Evolutionary conservation across 257 asterid genomes (phyloP).

Genomic region (Eucommia ulmoides): DNA sequence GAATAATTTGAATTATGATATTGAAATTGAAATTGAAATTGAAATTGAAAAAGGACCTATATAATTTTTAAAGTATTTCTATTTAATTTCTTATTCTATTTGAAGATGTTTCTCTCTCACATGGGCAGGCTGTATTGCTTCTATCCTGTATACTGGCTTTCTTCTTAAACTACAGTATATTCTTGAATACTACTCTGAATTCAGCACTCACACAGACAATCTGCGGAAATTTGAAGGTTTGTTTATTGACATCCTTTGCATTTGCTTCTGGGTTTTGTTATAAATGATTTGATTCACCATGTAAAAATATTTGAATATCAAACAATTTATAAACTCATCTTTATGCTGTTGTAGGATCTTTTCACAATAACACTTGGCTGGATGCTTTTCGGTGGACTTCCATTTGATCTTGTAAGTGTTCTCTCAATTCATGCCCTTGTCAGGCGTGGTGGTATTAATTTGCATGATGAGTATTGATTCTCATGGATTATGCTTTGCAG

Average conservation of each 20-base stretch:
- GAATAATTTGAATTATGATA: too few relatives aligned
- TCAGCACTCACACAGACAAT: conserved; percentile 94
- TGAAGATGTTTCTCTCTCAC: conserved; percentile 2
- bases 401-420: conserved; percentile 70
- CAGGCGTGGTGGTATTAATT: too few relatives aligned
- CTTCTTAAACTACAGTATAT: conserved; percentile 66
- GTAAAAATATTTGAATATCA: not conserved
- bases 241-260: conserved; percentile 11
- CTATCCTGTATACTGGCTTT: conserved; percentile 80
- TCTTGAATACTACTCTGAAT: conserved; percentile 85
- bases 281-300: not conserved
- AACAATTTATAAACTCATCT: not conserved
- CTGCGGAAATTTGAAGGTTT: conserved; percentile 91
- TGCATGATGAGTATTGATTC: too few relatives aligned
- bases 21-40: too few relatives aligned
- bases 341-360: conserved; percentile 43
- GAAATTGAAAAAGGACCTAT: too few relatives aligned
- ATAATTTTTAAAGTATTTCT: too few relatives aligned
- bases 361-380: conserved; percentile 84
- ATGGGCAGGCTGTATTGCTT: conserved; percentile 54
- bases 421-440: too few relatives aligned
- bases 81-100: too few relatives aligned
- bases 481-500: conserved; percentile 54
- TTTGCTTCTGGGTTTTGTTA: not conserved
- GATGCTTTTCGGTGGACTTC: conserved; percentile 84